These are phyloP conservation scores for Colletotrichum incanum DNA, from an alignment of 2,329 filamentous ascomycete species.

Conservation along the genomic window DNA sequence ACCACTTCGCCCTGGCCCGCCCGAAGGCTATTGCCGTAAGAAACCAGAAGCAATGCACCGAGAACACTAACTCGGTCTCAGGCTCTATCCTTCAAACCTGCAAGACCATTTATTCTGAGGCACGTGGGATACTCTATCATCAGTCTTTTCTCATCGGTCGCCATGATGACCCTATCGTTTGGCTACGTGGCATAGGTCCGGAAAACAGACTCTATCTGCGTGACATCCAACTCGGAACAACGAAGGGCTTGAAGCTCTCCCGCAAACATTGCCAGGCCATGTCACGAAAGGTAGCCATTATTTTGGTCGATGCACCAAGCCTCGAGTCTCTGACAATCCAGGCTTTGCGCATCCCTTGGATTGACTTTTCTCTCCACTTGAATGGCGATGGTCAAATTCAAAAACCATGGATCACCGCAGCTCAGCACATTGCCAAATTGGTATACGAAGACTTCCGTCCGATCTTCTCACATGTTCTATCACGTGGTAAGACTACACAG, in stretches of 20 bases:
- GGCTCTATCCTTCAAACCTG: not conserved
- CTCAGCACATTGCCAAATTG: not conserved
- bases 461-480: not conserved
- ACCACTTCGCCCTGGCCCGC: not conserved
- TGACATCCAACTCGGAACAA: not conserved
- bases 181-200: not conserved
- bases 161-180: not conserved
- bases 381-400: not conserved
- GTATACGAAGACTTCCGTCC: not conserved
- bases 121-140: not conserved
- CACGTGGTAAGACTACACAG: not conserved
- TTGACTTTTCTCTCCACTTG: not conserved
- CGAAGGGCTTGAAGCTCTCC: not conserved
- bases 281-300: not conserved
- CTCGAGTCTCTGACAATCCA: not conserved
- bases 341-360: not conserved
- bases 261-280: not conserved
- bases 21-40: accelerated
- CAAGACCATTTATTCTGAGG: not conserved
- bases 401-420: not conserved
- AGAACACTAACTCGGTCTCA: accelerated
- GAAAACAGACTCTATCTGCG: not conserved
- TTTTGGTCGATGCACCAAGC: not conserved
- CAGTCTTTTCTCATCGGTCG: not conserved
- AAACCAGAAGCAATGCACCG: not conserved